These are phyloP conservation scores for Pseudocercospora crystallina DNA, from an alignment of 2,329 filamentous ascomycete species.

Conservation along the genomic window DNA sequence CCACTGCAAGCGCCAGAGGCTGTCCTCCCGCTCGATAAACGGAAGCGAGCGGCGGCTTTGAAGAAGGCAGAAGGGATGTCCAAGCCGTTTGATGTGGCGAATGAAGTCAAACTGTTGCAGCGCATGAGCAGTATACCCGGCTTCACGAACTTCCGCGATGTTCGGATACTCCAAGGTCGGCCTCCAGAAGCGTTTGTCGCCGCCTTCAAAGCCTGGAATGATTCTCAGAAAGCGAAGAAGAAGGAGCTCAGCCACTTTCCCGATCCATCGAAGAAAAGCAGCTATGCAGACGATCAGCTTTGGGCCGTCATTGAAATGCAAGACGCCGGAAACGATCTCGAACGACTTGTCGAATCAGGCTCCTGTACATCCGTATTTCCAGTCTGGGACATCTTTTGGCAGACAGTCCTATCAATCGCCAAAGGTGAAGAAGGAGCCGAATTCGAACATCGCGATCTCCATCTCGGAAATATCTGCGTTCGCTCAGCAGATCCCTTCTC, in stretches of 20 bases:
- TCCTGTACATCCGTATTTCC: constrained; percentile 41
- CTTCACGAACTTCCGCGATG: constrained; percentile 61
- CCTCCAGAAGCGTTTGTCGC: constrained; percentile 52
- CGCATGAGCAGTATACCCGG: constrained; percentile 60
- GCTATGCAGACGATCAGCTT: constrained; percentile 56
- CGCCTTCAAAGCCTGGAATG: constrained; percentile 49
- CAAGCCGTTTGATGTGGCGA: constrained; percentile 44
- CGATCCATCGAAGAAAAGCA: constrained; percentile 54
- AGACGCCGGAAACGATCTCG: constrained; percentile 61
- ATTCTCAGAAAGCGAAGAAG: constrained; percentile 39
- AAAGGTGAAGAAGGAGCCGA: constrained; percentile 60
- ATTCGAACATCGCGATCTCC: constrained; percentile 67
- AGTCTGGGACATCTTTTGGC: constrained; percentile 67
- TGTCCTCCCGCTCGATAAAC: constrained; percentile 47
- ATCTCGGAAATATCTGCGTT: constrained; percentile 67
- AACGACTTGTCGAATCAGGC: constrained; percentile 38
- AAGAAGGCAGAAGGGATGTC: constrained; percentile 46
- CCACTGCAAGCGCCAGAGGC: constrained; percentile 39
- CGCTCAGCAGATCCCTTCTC: constrained; percentile 11
- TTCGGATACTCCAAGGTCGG: constrained; percentile 58
- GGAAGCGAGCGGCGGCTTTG: constrained; percentile 49
- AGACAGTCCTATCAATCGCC: constrained; percentile 60
- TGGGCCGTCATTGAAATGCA: constrained; percentile 68
- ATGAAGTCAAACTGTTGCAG: constrained; percentile 55
- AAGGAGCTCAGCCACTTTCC: constrained; percentile 52